Conservation (phyloP, 1,139 yeast genomes). For the Yamadazyma epiphylla region DNA sequence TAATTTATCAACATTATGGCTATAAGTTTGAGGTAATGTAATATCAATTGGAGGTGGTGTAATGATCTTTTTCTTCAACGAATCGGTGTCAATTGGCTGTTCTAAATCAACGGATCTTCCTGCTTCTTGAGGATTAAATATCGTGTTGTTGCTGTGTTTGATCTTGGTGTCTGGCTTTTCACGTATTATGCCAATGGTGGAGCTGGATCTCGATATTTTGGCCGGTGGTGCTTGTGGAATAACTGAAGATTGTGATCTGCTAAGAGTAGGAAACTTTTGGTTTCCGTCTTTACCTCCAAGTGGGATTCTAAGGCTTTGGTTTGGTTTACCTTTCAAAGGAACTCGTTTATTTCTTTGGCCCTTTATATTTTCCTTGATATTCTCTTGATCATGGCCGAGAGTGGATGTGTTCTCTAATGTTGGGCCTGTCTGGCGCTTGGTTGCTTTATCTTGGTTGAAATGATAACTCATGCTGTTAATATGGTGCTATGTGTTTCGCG, state of each 20-base stretch:
- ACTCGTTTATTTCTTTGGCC: background rate
- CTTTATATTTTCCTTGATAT: too few relatives aligned
- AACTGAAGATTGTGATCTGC: constrained; percentile 31
- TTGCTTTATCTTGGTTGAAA: too few relatives aligned
- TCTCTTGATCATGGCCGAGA: too few relatives aligned
- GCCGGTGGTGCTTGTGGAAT: constrained; percentile 14
- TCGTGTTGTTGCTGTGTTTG: constrained; percentile 6
- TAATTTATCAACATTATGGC: constrained; percentile 18
- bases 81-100: constrained; percentile 19
- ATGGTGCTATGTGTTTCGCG: too few relatives aligned
- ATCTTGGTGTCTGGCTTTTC: constrained; percentile 5
- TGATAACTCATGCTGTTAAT: too few relatives aligned
- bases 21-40: constrained; percentile 14
- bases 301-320: constrained; percentile 29
- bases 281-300: constrained; percentile 50
- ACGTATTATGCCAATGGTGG: constrained; percentile 36
- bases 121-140: constrained; percentile 12
- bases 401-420: too few relatives aligned
- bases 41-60: constrained; percentile 4
- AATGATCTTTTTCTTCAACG: constrained; percentile 15
- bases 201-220: constrained; percentile 34
- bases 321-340: background rate
- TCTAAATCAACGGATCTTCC: constrained; percentile 15
- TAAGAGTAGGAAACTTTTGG: constrained; percentile 23
- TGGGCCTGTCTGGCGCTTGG: too few relatives aligned